Percentiles rank a stretch among this genome's conserved stretches.
These are phyloP conservation scores for Exophiala xenobiotica DNA, from an alignment of 2,329 filamentous ascomycete species.

Conservation along the genomic window DNA sequence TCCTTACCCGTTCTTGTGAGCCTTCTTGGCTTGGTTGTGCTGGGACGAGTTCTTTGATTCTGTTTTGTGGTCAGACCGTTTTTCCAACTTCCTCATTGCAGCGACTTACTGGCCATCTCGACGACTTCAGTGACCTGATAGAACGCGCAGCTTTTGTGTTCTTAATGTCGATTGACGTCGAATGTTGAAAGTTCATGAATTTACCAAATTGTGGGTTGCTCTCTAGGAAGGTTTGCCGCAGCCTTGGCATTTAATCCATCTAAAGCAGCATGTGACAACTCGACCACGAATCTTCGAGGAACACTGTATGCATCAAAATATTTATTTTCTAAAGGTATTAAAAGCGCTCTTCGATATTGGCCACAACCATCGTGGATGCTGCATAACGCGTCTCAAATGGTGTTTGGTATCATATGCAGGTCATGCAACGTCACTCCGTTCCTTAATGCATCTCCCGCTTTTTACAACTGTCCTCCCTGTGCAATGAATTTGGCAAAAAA, in stretches of 20 bases:
- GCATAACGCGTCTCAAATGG: slow-evolving; percentile 7
- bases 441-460: slow-evolving; percentile 8
- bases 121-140: slow-evolving; percentile 16
- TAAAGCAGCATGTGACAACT: background rate
- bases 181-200: slow-evolving; percentile 14
- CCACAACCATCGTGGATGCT: background rate
- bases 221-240: slow-evolving; percentile 4
- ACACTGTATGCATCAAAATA: background rate
- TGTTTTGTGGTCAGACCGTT: slow-evolving; percentile 41
- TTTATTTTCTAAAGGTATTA: background rate
- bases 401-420: slow-evolving; percentile 26
- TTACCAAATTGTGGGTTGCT: slow-evolving; percentile 14
- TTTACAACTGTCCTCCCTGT: slow-evolving; percentile 28
- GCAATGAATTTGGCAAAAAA: slow-evolving; percentile 44
- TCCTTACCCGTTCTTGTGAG: slow-evolving; percentile 96
- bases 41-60: slow-evolving; percentile 99
- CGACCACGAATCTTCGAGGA: too few relatives aligned
- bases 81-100: background rate
- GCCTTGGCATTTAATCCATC: background rate
- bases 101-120: slow-evolving; percentile 32
- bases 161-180: slow-evolving; percentile 1
- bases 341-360: background rate
- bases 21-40: slow-evolving; percentile 98
- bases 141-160: slow-evolving; percentile 10
- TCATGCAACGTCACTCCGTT: slow-evolving; percentile 6